A percentile compares a stretch with the other conserved stretches of the same genome.
phyloP scores from a whole-genome alignment of 2,329 filamentous ascomycete genomes.

The Colletotrichum destructivum region DNA sequence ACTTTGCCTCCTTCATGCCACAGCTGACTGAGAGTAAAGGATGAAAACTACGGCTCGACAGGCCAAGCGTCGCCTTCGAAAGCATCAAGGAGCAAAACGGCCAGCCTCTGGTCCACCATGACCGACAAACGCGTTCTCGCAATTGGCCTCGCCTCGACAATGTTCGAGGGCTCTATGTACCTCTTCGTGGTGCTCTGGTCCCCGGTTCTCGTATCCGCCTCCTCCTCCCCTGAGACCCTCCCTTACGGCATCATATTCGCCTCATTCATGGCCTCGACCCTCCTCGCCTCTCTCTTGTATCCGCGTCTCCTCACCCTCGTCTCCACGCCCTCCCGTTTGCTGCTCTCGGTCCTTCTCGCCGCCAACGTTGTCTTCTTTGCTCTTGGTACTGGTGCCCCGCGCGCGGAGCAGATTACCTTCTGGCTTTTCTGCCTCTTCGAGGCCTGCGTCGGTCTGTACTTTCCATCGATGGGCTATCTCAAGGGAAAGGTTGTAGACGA shows the following conservation, averaged over 20 bases:
- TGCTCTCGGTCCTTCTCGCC: constrained; percentile 56
- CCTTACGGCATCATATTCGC: constrained; percentile 70
- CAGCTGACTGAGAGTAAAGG: constrained; percentile 49
- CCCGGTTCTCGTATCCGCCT: constrained; percentile 61
- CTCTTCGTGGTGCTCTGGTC: constrained; percentile 74
- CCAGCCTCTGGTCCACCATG: constrained; percentile 45
- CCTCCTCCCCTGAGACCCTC: constrained; percentile 45
- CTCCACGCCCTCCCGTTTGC: constrained; percentile 45
- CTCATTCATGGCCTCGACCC: constrained; percentile 72
- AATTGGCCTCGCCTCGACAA: constrained; percentile 65
- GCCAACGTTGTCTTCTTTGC: constrained; percentile 56
- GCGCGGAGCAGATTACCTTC: constrained; percentile 60
- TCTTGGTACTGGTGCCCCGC: constrained; percentile 47
- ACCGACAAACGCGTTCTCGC: constrained; percentile 64
- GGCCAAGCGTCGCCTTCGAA: constrained; percentile 35
- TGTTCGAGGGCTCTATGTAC: constrained; percentile 73
- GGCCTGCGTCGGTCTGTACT: constrained; percentile 69
- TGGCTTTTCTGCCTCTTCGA: constrained; percentile 72
- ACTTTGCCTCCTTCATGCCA: not conserved
- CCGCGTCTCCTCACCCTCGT: constrained; percentile 36
- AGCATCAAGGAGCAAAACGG: constrained; percentile 32
- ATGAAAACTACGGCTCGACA: constrained; percentile 64
- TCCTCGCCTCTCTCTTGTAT: constrained; percentile 71
- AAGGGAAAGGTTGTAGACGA: constrained; percentile 69
- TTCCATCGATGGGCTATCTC: constrained; percentile 66